These are phyloP conservation scores for Rhizopogon rudus DNA, from an alignment of 768 basidiomycete genomes.

Conservation along the genomic window DNA sequence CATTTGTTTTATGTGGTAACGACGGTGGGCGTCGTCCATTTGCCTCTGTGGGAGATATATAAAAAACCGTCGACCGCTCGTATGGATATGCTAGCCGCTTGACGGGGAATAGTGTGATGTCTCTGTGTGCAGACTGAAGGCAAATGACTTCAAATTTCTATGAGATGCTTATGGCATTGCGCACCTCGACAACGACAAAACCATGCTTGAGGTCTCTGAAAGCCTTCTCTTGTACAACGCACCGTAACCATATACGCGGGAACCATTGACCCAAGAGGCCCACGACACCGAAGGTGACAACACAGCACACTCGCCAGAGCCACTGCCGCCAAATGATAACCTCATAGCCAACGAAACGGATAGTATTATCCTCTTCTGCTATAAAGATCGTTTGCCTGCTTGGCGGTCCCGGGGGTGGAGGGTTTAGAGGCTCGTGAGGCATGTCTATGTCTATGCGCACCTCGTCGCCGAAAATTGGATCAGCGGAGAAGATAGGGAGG, in stretches of 20 bases:
- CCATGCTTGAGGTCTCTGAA: constrained; percentile 69
- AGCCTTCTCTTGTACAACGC: constrained; percentile 77
- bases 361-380: constrained; percentile 82
- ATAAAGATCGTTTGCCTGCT: constrained; percentile 84
- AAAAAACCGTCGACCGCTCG: constrained; percentile 76
- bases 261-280: constrained; percentile 91
- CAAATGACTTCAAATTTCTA: neutral
- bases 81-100: constrained; percentile 69
- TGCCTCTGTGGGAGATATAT: constrained; percentile 29
- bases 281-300: constrained; percentile 66
- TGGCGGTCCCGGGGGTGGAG: constrained; percentile 78
- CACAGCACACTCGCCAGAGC: constrained; percentile 68
- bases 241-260: constrained; percentile 85
- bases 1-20: constrained; percentile 26
- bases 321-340: constrained; percentile 53
- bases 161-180: constrained; percentile 18
- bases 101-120: constrained; percentile 73
- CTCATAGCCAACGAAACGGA: constrained; percentile 87
- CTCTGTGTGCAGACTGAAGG: constrained; percentile 74
- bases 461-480: constrained; percentile 82
- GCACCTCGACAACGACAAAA: constrained; percentile 87
- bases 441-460: constrained; percentile 78
- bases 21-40: constrained; percentile 20
- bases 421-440: constrained; percentile 52
- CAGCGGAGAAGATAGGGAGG: constrained; percentile 65